Evolutionary conservation across 176 grass and related monocot genomes (phyloP).

Genomic region (Musa troglodytarum): DNA sequence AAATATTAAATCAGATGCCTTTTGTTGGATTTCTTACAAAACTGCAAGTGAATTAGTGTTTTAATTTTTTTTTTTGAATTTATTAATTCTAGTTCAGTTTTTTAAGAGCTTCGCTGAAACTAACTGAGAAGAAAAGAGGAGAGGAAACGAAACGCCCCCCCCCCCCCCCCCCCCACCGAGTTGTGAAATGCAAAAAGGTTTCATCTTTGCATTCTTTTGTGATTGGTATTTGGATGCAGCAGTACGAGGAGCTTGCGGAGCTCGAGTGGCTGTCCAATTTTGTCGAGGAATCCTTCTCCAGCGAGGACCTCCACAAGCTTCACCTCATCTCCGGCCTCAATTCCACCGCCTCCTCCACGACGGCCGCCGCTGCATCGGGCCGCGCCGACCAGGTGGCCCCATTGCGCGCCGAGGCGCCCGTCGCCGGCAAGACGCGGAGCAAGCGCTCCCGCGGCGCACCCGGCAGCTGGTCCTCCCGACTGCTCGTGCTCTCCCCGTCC

Average conservation of each 20-base stretch:
- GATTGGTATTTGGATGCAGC: slow-evolving; percentile 30
- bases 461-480: slow-evolving; percentile 12
- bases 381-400: not conserved
- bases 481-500: slow-evolving; percentile 1
- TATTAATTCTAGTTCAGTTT: not conserved
- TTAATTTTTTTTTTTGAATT: not conserved
- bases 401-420: not conserved
- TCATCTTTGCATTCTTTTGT: not conserved
- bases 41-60: not conserved
- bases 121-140: not conserved
- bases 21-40: not conserved
- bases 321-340: slow-evolving; percentile 55
- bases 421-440: slow-evolving; percentile 13
- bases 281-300: slow-evolving; percentile 51
- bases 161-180: not conserved
- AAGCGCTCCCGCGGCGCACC: slow-evolving; percentile 13
- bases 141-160: not conserved
- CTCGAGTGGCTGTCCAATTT: slow-evolving; percentile 92
- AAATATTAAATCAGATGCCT: not conserved
- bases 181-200: no score
- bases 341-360: slow-evolving; percentile 19
- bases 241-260: slow-evolving; percentile 83
- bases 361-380: slow-evolving; percentile 3
- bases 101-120: not conserved
- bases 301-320: slow-evolving; percentile 81